Conservation (phyloP, 257 asterid species). For the Ballota nigra region DNA sequence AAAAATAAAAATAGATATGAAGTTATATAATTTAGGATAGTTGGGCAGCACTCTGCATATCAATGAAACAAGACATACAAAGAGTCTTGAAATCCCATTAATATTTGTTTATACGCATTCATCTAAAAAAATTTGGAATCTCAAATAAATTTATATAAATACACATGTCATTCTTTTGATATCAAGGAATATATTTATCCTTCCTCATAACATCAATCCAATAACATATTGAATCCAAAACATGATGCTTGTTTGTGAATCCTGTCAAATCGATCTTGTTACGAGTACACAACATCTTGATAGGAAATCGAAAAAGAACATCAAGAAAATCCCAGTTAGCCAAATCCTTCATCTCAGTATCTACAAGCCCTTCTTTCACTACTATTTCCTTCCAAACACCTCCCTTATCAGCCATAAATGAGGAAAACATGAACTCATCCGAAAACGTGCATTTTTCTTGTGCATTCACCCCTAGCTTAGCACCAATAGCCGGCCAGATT, state of each 20-base stretch:
- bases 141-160: slow-evolving; percentile 5
- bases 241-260: slow-evolving; percentile 48
- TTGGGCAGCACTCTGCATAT: not conserved
- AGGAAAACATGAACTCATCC: slow-evolving; percentile 33
- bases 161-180: not conserved
- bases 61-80: slow-evolving; percentile 9
- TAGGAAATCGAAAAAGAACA: slow-evolving; percentile 55
- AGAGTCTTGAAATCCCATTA: not conserved
- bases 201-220: slow-evolving; percentile 77
- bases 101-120: slow-evolving; percentile 2
- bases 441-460: slow-evolving; percentile 25
- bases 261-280: slow-evolving; percentile 58
- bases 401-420: slow-evolving; percentile 53
- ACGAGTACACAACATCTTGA: slow-evolving; percentile 59
- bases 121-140: not conserved
- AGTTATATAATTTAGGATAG: not conserved
- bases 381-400: slow-evolving; percentile 70
- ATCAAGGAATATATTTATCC: slow-evolving; percentile 59
- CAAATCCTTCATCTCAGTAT: slow-evolving; percentile 61
- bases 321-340: slow-evolving; percentile 76
- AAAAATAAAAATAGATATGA: not conserved
- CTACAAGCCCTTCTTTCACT: slow-evolving; percentile 44
- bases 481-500: slow-evolving; percentile 59
- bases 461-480: slow-evolving; percentile 40
- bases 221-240: slow-evolving; percentile 62